Percentiles rank a stretch among this genome's conserved stretches.
These are phyloP conservation scores for Heliocybe sulcata DNA, from an alignment of 1,284 basidiomycete genomes.

Conservation along the genomic window DNA sequence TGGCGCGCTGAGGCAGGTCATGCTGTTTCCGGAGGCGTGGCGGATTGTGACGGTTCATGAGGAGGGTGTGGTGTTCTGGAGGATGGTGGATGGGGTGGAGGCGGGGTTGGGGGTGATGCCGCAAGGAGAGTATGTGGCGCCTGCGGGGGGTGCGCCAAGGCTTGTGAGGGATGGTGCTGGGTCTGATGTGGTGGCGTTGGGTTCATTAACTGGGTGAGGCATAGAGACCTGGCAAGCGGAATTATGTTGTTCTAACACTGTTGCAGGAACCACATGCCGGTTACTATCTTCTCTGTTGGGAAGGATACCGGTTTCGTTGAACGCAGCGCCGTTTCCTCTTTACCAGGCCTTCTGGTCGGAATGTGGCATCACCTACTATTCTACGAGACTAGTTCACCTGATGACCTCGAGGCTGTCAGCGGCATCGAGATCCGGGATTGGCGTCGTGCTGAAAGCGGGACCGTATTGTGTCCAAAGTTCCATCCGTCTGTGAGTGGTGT, in stretches of 20 bases:
- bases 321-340: neutral
- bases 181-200: neutral
- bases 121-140: neutral
- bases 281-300: neutral
- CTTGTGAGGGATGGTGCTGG: neutral
- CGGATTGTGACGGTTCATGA: neutral
- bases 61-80: neutral
- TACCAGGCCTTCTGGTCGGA: neutral
- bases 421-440: neutral
- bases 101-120: neutral
- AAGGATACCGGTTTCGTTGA: neutral
- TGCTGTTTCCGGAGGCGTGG: neutral
- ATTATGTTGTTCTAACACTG: neutral
- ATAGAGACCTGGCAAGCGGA: neutral
- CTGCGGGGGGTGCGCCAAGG: neutral
- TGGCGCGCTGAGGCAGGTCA: neutral
- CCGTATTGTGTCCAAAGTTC: neutral
- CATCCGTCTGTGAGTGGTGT: neutral
- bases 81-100: neutral
- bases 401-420: neutral
- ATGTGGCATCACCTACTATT: neutral
- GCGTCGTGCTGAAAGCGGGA: neutral
- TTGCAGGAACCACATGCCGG: neutral
- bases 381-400: neutral
- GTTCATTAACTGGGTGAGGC: neutral